Evolutionary conservation across 2,329 filamentous ascomycete species (phyloP).

Genomic region (Diaporthe ampelina): DNA sequence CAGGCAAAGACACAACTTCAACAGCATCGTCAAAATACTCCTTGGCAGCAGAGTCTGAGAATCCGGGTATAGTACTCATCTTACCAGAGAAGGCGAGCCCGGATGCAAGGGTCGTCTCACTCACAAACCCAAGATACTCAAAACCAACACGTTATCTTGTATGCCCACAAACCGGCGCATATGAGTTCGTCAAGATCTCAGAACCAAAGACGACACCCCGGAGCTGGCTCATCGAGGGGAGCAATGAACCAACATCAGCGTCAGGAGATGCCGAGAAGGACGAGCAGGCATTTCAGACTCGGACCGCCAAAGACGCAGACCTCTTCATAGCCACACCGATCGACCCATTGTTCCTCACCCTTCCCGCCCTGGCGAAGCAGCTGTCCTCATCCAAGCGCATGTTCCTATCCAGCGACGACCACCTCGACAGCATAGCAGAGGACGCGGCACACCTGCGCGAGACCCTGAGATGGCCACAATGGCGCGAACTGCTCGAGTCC

Average conservation of each 20-base stretch:
- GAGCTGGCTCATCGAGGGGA: constrained; percentile 72
- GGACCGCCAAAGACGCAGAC: constrained; percentile 75
- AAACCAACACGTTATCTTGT: constrained; percentile 72
- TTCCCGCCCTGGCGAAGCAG: constrained; percentile 75
- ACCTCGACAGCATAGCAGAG: constrained; percentile 74
- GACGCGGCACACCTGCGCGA: constrained; percentile 70
- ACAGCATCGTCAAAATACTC: constrained; percentile 56
- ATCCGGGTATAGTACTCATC: constrained; percentile 70
- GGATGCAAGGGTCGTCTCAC: constrained; percentile 70
- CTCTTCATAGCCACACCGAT: constrained; percentile 88
- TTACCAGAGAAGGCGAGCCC: constrained; percentile 67
- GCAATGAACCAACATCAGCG: constrained; percentile 27
- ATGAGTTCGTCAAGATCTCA: constrained; percentile 73
- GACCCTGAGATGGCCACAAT: constrained; percentile 60
- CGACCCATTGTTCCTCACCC: constrained; percentile 86
- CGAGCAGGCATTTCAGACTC: constrained; percentile 47
- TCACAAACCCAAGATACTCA: constrained; percentile 70
- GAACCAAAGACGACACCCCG: constrained; percentile 66
- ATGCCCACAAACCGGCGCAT: constrained; percentile 73
- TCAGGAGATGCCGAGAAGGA: constrained; percentile 40
- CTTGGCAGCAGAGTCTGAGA: constrained; percentile 56
- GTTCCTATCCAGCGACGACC: constrained; percentile 79
- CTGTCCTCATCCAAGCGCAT: constrained; percentile 65
- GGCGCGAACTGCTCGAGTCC: constrained; percentile 68
- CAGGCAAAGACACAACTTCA: constrained; percentile 46